These are phyloP conservation scores for Cajanus cajan DNA, from an alignment of 306 rosid species.

Conservation along the genomic window DNA sequence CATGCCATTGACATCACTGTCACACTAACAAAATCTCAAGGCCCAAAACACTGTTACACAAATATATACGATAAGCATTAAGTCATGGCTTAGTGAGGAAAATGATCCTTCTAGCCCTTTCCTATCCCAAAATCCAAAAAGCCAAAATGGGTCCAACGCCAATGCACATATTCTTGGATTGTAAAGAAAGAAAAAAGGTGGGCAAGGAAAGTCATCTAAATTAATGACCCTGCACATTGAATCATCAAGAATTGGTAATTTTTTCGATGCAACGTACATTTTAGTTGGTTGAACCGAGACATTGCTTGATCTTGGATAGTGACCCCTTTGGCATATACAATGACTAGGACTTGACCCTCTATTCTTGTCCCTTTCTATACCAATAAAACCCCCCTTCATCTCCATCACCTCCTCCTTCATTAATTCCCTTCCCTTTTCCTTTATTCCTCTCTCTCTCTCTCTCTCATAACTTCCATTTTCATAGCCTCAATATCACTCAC, in stretches of 20 bases:
- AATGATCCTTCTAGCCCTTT: conserved; percentile 12
- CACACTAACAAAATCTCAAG: neutral
- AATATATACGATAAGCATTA: neutral
- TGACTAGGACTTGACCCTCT: conserved; percentile 32
- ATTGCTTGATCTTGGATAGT: conserved; percentile 23
- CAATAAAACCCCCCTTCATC: conserved; percentile 21
- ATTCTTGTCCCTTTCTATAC: conserved; percentile 35
- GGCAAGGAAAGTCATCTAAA: conserved; percentile 11
- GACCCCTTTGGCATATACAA: conserved; percentile 42
- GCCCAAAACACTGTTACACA: neutral
- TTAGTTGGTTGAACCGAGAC: conserved; percentile 49
- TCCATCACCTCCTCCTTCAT: neutral
- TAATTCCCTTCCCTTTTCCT: neutral
- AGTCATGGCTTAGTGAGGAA: neutral
- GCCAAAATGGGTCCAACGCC: conserved; percentile 19
- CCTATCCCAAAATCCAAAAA: conserved; percentile 6
- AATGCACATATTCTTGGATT: conserved; percentile 21
- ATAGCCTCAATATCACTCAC: neutral
- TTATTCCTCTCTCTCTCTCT: neutral
- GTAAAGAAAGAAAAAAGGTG: conserved; percentile 1
- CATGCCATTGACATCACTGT: conserved; percentile 29
- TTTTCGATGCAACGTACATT: conserved; percentile 28
- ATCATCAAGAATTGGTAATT: conserved; percentile 3
- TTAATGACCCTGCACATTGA: conserved; percentile 39
- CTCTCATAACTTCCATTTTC: neutral